These are phyloP conservation scores for Akanthomyces lecanii DNA, from an alignment of 2,329 filamentous ascomycete species.

Conservation along the genomic window DNA sequence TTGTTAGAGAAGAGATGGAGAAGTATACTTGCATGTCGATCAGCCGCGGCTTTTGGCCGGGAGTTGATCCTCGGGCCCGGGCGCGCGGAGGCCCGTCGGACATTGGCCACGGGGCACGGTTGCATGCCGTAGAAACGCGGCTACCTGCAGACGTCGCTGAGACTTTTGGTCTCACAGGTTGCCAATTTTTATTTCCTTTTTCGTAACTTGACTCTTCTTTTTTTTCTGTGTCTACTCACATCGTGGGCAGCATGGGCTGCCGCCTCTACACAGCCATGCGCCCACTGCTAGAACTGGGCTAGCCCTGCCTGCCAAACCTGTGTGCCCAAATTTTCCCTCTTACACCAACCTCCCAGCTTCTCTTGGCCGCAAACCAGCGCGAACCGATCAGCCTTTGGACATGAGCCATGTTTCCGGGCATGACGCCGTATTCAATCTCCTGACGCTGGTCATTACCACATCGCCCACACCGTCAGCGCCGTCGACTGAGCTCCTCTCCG, in stretches of 20 bases:
- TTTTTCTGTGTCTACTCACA: not conserved
- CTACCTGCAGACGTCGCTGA: not conserved
- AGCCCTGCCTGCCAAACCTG: not conserved
- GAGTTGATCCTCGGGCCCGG: not conserved
- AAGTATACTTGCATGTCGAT: not conserved
- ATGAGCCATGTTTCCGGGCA: constrained; percentile 7
- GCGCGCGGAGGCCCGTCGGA: not conserved
- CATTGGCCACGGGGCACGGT: not conserved
- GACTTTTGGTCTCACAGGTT: too few species aligned
- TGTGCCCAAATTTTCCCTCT: not conserved
- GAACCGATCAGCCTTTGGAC: not conserved
- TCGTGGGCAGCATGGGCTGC: not conserved
- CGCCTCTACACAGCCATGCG: not conserved
- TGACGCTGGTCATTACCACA: constrained; percentile 46
- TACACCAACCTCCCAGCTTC: not conserved
- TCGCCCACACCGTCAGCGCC: constrained; percentile 53
- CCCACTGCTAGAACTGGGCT: not conserved
- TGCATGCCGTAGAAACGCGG: not conserved
- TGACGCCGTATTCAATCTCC: constrained; percentile 4
- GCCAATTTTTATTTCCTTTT: too few species aligned
- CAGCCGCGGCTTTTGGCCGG: not conserved
- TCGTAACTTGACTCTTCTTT: not conserved
- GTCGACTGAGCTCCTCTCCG: constrained; percentile 46
- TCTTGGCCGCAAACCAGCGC: not conserved
- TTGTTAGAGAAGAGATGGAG: not conserved